Evolutionary conservation across 352 stramenopile genomes (phyloP).

Genomic region (Blastocystis sp.): DNA sequence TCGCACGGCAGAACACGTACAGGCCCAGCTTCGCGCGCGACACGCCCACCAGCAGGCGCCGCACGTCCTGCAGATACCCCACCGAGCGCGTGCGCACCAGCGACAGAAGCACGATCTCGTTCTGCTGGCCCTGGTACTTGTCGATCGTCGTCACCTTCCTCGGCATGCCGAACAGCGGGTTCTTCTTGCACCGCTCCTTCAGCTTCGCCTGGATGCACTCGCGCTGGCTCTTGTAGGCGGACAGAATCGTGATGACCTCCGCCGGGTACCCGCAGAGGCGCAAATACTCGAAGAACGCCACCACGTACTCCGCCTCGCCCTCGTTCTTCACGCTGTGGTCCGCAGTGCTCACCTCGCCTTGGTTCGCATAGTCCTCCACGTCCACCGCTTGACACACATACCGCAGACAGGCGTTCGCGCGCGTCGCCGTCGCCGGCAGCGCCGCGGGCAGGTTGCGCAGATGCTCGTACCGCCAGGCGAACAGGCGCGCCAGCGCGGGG

Average conservation of each 20-base stretch:
- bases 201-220: slow-evolving; percentile 85
- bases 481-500: slow-evolving; percentile 71
- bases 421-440: slow-evolving; percentile 72
- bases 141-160: slow-evolving; percentile 85
- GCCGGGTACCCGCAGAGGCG: slow-evolving; percentile 84
- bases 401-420: slow-evolving; percentile 84
- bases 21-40: slow-evolving; percentile 86
- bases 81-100: slow-evolving; percentile 85
- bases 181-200: slow-evolving; percentile 63
- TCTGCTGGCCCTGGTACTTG: slow-evolving; percentile 90
- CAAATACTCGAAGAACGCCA: slow-evolving; percentile 88
- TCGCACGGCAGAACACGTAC: slow-evolving; percentile 84
- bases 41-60: slow-evolving; percentile 85
- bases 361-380: slow-evolving; percentile 79
- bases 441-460: slow-evolving; percentile 78
- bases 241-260: slow-evolving; percentile 87
- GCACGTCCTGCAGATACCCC: slow-evolving; percentile 86
- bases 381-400: slow-evolving; percentile 86
- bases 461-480: slow-evolving; percentile 78
- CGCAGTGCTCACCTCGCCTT: slow-evolving; percentile 77
- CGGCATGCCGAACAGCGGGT: slow-evolving; percentile 40
- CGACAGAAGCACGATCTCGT: slow-evolving; percentile 89
- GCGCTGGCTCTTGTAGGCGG: slow-evolving; percentile 90
- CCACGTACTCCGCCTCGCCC: slow-evolving; percentile 87
- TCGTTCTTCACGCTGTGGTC: slow-evolving; percentile 89